phyloP scores from a whole-genome alignment of 2,329 filamentous ascomycete genomes.

The Magnaporthiopsis poae region DNA sequence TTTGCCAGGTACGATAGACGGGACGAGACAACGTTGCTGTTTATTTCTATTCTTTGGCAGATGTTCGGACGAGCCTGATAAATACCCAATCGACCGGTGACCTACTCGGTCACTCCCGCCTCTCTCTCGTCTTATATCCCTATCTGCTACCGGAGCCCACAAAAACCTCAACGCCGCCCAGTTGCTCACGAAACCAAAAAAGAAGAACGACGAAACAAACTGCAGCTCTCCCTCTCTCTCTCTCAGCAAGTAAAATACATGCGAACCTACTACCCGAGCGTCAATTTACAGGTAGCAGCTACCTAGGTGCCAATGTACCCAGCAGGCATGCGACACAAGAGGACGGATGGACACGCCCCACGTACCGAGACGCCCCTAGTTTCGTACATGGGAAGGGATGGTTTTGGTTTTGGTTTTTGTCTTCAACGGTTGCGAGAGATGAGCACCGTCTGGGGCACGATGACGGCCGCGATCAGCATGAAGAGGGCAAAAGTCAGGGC shows the following conservation, averaged over 20 bases:
- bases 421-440: slow-evolving; percentile 15
- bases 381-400: neutral
- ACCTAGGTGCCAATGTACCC: neutral
- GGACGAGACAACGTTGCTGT: neutral
- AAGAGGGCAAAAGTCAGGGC: slow-evolving; percentile 40
- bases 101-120: neutral
- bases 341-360: neutral
- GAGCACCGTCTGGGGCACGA: slow-evolving; percentile 43
- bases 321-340: neutral
- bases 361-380: neutral
- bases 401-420: no score
- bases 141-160: neutral
- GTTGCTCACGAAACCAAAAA: neutral
- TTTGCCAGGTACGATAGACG: neutral
- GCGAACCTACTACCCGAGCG: neutral
- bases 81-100: neutral
- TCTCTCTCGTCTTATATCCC: neutral
- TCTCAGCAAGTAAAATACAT: neutral
- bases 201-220: neutral
- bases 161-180: neutral
- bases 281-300: no score
- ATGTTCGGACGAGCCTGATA: neutral
- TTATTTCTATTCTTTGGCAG: neutral
- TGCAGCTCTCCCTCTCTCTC: neutral
- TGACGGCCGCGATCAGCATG: slow-evolving; percentile 35